Conservation (phyloP, 225 moss, liverwort and hornwort genomes). For the Thuidium tamariscinum region DNA sequence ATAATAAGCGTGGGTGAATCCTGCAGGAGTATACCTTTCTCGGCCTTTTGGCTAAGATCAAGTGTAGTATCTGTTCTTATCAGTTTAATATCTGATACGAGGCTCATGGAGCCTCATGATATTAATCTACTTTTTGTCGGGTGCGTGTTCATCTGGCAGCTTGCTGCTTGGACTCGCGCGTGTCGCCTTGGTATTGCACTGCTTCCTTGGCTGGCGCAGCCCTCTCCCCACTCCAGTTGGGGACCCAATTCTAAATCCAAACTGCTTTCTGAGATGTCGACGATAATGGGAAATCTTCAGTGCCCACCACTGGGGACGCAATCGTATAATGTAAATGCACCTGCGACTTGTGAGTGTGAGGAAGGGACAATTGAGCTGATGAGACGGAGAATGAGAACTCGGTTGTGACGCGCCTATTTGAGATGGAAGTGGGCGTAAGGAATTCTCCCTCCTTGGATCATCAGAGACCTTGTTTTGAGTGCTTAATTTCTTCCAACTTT, state of each 20-base stretch:
- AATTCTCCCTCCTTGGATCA: not conserved
- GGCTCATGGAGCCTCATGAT: slow-evolving; percentile 41
- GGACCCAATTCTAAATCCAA: not conserved
- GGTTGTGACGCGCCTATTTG: not conserved
- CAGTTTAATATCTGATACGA: slow-evolving; percentile 67
- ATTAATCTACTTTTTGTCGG: slow-evolving; percentile 42
- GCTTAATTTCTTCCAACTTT: not conserved
- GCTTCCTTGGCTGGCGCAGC: not conserved
- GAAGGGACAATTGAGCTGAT: too few relatives aligned
- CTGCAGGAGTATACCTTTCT: accelerated
- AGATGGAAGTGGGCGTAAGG: not conserved
- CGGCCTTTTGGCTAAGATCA: slow-evolving; percentile 74
- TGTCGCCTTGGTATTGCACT: not conserved
- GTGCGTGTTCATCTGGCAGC: not conserved
- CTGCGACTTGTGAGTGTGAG: too few relatives aligned
- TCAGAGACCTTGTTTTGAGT: not conserved
- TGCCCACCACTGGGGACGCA: too few relatives aligned
- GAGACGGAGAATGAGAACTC: not conserved
- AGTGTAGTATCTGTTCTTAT: slow-evolving; percentile 79
- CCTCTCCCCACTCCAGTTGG: not conserved
- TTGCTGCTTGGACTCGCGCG: not conserved
- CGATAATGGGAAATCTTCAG: accelerated
- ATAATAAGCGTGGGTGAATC: accelerated
- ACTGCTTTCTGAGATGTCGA: accelerated
- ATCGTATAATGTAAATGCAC: too few relatives aligned